Base-by-base conservation (phyloP, 2,329 filamentous ascomycete species). In the Sporothrix phasma region DNA sequence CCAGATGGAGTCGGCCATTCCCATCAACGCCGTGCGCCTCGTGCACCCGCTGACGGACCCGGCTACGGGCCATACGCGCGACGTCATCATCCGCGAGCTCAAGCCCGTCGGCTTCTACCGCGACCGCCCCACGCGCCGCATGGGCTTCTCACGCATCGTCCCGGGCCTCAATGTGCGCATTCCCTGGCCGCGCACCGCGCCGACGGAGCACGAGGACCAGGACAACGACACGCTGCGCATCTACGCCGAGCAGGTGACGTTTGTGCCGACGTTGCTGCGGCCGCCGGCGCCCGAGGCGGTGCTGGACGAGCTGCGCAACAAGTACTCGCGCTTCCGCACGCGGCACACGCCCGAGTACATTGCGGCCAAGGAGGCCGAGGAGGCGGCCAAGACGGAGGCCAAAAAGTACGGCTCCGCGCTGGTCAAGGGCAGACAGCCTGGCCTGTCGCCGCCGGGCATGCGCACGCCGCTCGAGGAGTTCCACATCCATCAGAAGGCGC, bases 261-360 rank as follows among this genome's bases (percentile, higher is more conserved):
- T 89, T 73, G 80, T 87, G 63, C 92, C 92, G n/a, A 89, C 85
- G 41, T 80, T 97, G 26, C 79, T 92, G 31, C 79, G 82, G 17
- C 82, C 89, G 29, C 93, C 93, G 15, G 90, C 96, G 82, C 92
- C 93, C 5, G 76, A 80, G 34, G 77, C 76, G n/a, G 83, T 97
- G 43, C 82, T 96, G 68, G 87, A 96, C 74, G 93, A 97, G 79
- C 80, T 97, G 72, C 83, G 92, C 72, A 88, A 89, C 79, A 88
- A 86, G 73, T 96, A 87, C 81, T 89, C 87, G 69, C 85, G 83
- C 71, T 94, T 92, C 84, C 82, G 92, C 71, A 91, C 87, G 62
- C 81, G 90, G 56, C 90, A 96, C 77, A 88, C 92, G 67, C 78
- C 83, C 53, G 88, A 88, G 74, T 96, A 88, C 73, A 75, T 92